phyloP scores from a whole-genome alignment of 805 yeast species.

The Metschnikowia bowlesiae region DNA sequence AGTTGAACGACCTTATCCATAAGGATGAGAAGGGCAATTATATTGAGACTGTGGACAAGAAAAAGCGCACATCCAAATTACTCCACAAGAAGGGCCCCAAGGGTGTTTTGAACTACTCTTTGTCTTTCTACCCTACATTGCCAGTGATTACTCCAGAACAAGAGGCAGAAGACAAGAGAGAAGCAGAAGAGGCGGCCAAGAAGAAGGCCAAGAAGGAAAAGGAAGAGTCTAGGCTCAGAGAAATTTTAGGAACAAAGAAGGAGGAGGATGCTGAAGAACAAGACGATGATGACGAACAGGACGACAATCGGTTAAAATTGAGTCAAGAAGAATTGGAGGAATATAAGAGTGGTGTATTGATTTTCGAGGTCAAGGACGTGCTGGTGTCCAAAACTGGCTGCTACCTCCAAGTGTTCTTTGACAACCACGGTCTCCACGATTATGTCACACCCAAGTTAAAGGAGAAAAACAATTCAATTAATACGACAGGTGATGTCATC shows the following conservation, averaged over 20 bases:
- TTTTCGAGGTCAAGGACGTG: slow-evolving; percentile 60
- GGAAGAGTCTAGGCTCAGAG: slow-evolving; percentile 17
- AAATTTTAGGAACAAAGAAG: slow-evolving; percentile 10
- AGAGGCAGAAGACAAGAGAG: slow-evolving; percentile 40
- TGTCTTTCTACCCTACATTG: slow-evolving; percentile 79
- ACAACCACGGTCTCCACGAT: slow-evolving; percentile 64
- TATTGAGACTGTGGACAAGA: slow-evolving; percentile 52
- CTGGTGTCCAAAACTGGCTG: slow-evolving; percentile 50
- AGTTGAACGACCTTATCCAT: slow-evolving; percentile 61
- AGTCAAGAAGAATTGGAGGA: slow-evolving; percentile 54
- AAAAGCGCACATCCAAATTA: slow-evolving; percentile 56
- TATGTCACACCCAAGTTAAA: slow-evolving; percentile 54
- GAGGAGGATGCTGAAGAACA: slow-evolving; percentile 34
- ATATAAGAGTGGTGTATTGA: slow-evolving; percentile 72
- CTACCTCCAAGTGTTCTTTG: slow-evolving; percentile 72
- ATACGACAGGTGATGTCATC: slow-evolving; percentile 62
- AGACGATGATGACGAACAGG: slow-evolving; percentile 27
- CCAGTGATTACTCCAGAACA: slow-evolving; percentile 80
- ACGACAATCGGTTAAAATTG: slow-evolving; percentile 40
- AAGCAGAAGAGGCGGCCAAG: slow-evolving; percentile 23
- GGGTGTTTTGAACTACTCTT: slow-evolving; percentile 69
- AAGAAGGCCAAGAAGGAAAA: slow-evolving; percentile 24
- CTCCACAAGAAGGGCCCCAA: slow-evolving; percentile 76
- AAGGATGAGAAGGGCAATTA: slow-evolving; percentile 62
- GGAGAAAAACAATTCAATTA: slow-evolving; percentile 32